Evolutionary conservation across 768 basidiomycete species (phyloP), one percentile per base, ranked within the genome.

Genomic region (Tulasnella sp.): DNA sequence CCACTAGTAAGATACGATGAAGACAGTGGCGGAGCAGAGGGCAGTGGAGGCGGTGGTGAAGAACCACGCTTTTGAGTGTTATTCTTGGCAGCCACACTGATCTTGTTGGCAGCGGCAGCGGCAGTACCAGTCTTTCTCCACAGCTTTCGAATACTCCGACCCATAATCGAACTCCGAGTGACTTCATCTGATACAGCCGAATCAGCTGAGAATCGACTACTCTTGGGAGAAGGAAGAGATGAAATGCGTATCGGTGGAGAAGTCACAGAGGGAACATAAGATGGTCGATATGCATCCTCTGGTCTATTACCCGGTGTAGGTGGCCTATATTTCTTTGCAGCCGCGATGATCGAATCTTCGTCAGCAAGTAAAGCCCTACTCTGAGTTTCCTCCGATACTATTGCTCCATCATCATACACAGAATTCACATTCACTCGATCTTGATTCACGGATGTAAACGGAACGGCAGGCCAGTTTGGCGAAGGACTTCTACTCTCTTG

Each of bases 171-270:
- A 28, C 75, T 62, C 22, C 71, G 66, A 48, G 69, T 31, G 13
- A 45, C 48, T 16, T 56, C 55, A 7, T 55, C 60, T 19, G 58
- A 58, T n/a, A 69, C 69, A 3, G 73, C 62, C 0, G 86, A 88
- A 60, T 88, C 86, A 19, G 75, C 68, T 1, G 86, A 88, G 65
- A 90, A 89, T 40, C 86, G 76, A 59, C 81, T 83, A 72, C 39
- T 41, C n/a, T 43, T 40, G 19, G 25, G 32, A 7, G 45, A 31
- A 7, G 45, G 20, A 15, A 47, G 15, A 29, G 48, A 49, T 19
- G 48, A 41, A 22, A 27, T 32, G 24, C 39, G 47, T 22, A 48
- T 39, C 13, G 47, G 47, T 6, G 49, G 37, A 4, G 35, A 27
- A 19, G 48, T 28, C n/a, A n/a, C n/a, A n/a, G n/a, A n/a, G n/a